Base-by-base conservation (phyloP, 495 filamentous ascomycete species). In the Pseudotulostoma volvatum region DNA sequence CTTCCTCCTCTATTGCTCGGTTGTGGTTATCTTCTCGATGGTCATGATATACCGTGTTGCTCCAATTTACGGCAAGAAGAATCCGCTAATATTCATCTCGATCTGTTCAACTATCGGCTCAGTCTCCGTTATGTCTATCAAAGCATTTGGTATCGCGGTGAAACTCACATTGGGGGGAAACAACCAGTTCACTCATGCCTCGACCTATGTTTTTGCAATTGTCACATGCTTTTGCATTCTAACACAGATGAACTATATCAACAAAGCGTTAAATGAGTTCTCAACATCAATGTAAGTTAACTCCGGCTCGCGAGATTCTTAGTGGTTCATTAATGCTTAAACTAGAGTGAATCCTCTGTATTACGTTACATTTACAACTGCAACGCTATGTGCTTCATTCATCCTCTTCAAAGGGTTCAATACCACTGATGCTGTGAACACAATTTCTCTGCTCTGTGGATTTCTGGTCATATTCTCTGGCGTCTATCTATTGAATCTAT, bases 201-300 rank as follows among this genome's bases (percentile, higher is more conserved):
- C 84, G 34, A 97, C 90, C 34, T 97, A 96, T 51, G 87, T 95
- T 34, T 97, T 97, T 53, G 76, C 81, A 51, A 95, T 97, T 48
- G 77, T 96, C 30, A 86, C 84, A 0, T 71, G 64, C 2, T 84
- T 93, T 43, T 96, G 90, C 63, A 96, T 96, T 55, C 57, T 96
- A 36, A 94, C 85, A 14, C 90, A 97, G 63, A 93, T 97, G 92
- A 96, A 96, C 60, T 97, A 96, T 59, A 93, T 97, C 59, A 97
- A 97, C 67, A 97, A 97, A 59, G 90, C 90, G 19, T 67, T 97
- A 46, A 93, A 83, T 59, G 84, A 93, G 51, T 97, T 95, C 62
- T 85, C 84, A 11, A 95, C 92, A 18, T 87, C 85, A 39, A 85
- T 97, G 88, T 95, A 73, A 60, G 78, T 62, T 9, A 34, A 28